phyloP scores from a whole-genome alignment of 768 basidiomycete species.

The Gymnopilus junonius region DNA sequence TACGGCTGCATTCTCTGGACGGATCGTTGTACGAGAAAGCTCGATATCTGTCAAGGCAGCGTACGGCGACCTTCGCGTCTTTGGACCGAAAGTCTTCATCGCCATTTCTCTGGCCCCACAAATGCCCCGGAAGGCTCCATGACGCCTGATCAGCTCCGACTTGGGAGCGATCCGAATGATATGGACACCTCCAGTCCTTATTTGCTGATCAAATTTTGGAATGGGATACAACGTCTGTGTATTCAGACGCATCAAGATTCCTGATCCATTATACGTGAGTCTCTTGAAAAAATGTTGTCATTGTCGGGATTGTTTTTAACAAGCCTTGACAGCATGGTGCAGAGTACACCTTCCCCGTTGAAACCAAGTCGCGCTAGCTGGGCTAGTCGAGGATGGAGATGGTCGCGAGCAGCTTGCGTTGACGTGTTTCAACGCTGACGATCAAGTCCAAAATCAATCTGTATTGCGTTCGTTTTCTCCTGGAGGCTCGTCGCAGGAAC shows the following conservation, averaged over 20 bases:
- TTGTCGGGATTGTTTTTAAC: background rate
- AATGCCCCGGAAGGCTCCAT: constrained; percentile 6
- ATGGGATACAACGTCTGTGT: constrained; percentile 15
- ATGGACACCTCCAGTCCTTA: background rate
- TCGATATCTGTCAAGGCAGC: constrained; percentile 12
- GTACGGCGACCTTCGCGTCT: constrained; percentile 16
- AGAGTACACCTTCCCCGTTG: constrained; percentile 6
- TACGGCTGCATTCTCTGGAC: constrained; percentile 12
- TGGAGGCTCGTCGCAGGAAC: constrained; percentile 12
- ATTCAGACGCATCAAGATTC: constrained; percentile 11
- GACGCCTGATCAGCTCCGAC: constrained; percentile 9
- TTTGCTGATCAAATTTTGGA: constrained; percentile 17
- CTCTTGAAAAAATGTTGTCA: background rate
- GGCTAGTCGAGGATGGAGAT: constrained; percentile 11
- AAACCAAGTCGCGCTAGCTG: constrained; percentile 11
- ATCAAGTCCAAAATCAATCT: constrained; percentile 5
- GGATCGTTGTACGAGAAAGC: constrained; percentile 13
- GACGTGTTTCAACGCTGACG: constrained; percentile 6
- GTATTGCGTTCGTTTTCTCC: constrained; percentile 12
- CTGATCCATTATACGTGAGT: constrained; percentile 12
- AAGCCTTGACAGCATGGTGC: constrained; percentile 4
- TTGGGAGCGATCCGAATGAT: constrained; percentile 10
- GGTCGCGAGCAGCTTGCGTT: constrained; percentile 13
- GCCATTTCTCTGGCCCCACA: constrained; percentile 16
- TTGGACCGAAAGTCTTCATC: constrained; percentile 9